A percentile compares a stretch with the other conserved stretches of the same genome.
phyloP scores from a whole-genome alignment of 1,284 basidiomycete species.

The Bjerkandera adusta region DNA sequence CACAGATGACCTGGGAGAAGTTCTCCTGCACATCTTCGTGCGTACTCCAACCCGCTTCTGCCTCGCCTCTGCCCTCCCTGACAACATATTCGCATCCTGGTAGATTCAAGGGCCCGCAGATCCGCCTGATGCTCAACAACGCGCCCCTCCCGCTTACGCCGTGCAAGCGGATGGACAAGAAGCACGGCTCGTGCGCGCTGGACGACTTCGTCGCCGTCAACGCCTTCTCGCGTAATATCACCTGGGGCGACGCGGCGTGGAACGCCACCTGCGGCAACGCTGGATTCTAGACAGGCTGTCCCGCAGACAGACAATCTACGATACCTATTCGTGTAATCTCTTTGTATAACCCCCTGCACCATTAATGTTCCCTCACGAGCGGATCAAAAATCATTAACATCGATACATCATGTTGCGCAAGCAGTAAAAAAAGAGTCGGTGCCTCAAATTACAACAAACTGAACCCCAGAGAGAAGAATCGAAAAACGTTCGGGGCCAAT shows the following conservation, averaged over 20 bases:
- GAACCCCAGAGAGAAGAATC: no score
- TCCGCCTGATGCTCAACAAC: constrained; percentile 45
- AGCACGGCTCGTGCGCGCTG: constrained; percentile 39
- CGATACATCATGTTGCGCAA: no score
- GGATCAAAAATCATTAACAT: no score
- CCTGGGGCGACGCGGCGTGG: constrained; percentile 36
- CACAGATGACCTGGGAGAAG: constrained; percentile 46
- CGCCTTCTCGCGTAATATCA: constrained; percentile 25
- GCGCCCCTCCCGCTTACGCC: constrained; percentile 36
- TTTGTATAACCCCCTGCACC: no score
- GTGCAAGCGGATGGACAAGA: constrained; percentile 31
- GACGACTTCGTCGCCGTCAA: constrained; percentile 35
- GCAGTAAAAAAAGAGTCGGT: no score
- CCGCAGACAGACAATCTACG: no score
- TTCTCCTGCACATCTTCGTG: constrained; percentile 37
- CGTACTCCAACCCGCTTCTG: no score
- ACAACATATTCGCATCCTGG: constrained; percentile 1
- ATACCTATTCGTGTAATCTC: no score
- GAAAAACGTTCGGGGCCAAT: no score
- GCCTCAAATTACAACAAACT: no score
- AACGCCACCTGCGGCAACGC: constrained; percentile 35
- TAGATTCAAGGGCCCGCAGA: constrained; percentile 35
- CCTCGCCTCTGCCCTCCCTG: constrained; percentile 6
- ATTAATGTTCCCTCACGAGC: no score
- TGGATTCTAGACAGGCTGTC: constrained; percentile 17